Conservation (phyloP, 208 protist species). For the Crithidia expoeki region DNA sequence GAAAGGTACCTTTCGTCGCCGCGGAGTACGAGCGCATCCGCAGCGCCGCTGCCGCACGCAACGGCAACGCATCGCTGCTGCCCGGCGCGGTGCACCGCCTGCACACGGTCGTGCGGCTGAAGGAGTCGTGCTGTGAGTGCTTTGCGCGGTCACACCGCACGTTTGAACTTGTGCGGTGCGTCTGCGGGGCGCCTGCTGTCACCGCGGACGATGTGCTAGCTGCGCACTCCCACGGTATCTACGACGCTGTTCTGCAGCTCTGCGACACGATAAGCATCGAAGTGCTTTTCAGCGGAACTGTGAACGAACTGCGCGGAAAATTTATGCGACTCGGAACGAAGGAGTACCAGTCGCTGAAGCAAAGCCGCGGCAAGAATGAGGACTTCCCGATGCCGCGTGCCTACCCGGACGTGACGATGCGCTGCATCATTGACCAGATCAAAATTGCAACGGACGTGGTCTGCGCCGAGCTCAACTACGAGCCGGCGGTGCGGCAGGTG, state of each 20-base stretch:
- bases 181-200: slow-evolving; percentile 44
- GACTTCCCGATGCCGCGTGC: slow-evolving; percentile 19
- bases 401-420: slow-evolving; percentile 36
- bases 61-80: slow-evolving; percentile 14
- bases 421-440: slow-evolving; percentile 26
- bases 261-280: slow-evolving; percentile 39
- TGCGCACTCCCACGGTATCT: slow-evolving; percentile 3
- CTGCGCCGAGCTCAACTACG: slow-evolving; percentile 15
- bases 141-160: slow-evolving; percentile 12
- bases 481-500: slow-evolving; percentile 34
- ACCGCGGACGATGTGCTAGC: slow-evolving; percentile 15
- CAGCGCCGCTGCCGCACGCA: slow-evolving; percentile 1
- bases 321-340: slow-evolving; percentile 36
- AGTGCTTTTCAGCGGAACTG: slow-evolving; percentile 10
- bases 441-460: background rate
- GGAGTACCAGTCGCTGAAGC: slow-evolving; percentile 33
- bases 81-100: slow-evolving; percentile 29
- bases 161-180: slow-evolving; percentile 42
- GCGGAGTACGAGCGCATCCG: slow-evolving; percentile 27
- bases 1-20: slow-evolving; percentile 13
- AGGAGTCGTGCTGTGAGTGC: slow-evolving; percentile 9
- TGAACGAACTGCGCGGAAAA: slow-evolving; percentile 12
- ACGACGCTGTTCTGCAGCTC: slow-evolving; percentile 26
- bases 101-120: slow-evolving; percentile 24
- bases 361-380: slow-evolving; percentile 11